Percentiles rank a stretch among this genome's conserved stretches.
These are phyloP conservation scores for Phialophora chinensis DNA, from an alignment of 2,329 filamentous ascomycete genomes.

Conservation along the genomic window DNA sequence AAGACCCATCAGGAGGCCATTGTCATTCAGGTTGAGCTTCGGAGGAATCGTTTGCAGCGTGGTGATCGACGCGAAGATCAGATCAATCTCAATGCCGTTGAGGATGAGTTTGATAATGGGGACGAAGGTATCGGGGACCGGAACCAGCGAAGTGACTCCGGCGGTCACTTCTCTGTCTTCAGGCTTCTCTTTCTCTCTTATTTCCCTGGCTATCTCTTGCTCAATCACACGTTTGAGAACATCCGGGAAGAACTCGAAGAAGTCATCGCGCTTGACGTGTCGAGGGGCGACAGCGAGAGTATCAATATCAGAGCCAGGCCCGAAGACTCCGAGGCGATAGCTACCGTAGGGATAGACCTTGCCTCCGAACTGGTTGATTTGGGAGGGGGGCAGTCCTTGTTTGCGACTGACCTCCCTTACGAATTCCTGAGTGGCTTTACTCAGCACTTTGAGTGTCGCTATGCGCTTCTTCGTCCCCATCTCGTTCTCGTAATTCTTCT, in stretches of 20 bases:
- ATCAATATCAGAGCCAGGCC: slow-evolving; percentile 95
- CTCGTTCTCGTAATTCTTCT: slow-evolving; percentile 89
- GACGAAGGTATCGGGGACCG: slow-evolving; percentile 88
- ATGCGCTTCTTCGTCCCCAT: slow-evolving; percentile 82
- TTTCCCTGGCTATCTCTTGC: background rate
- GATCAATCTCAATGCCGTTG: slow-evolving; percentile 87
- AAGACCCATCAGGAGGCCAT: slow-evolving; percentile 80
- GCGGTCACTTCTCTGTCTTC: slow-evolving; percentile 54
- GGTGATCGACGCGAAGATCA: slow-evolving; percentile 82
- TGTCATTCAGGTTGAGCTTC: slow-evolving; percentile 78
- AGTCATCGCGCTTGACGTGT: slow-evolving; percentile 86
- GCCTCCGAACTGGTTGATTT: slow-evolving; percentile 83
- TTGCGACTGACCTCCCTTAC: slow-evolving; percentile 78
- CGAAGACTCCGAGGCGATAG: slow-evolving; percentile 91
- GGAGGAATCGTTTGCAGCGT: slow-evolving; percentile 73
- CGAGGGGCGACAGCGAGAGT: slow-evolving; percentile 90
- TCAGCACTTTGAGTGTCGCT: slow-evolving; percentile 75
- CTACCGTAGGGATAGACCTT: slow-evolving; percentile 97
- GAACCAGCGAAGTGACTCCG: slow-evolving; percentile 82
- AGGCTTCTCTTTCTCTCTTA: background rate
- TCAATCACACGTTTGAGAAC: slow-evolving; percentile 76
- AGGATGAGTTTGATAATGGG: slow-evolving; percentile 98
- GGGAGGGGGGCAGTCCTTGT: slow-evolving; percentile 74
- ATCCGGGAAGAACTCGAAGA: slow-evolving; percentile 86
- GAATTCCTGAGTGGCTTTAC: slow-evolving; percentile 82